phyloP scores from a whole-genome alignment of 1,284 basidiomycete species.

The Fomitopsis pinicola region DNA sequence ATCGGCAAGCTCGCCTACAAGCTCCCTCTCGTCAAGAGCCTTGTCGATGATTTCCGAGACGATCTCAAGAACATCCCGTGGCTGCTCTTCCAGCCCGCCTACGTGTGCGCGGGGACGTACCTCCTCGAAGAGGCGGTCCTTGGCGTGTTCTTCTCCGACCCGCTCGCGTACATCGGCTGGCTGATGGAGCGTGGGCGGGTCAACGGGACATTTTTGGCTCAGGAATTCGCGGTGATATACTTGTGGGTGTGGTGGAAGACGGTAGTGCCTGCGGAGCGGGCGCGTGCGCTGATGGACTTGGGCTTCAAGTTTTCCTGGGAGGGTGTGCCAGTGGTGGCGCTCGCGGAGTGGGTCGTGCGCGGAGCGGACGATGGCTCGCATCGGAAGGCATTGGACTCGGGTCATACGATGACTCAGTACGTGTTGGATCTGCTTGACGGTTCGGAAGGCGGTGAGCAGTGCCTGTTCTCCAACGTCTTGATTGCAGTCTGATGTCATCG shows the following conservation, averaged over 20 bases:
- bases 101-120: neutral
- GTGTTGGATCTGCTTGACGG: too few relatives aligned
- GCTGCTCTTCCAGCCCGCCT: neutral
- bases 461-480: too few relatives aligned
- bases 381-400: too few relatives aligned
- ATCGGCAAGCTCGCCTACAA: neutral
- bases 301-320: neutral
- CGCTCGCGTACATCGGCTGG: neutral
- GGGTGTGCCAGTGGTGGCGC: neutral
- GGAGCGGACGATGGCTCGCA: neutral
- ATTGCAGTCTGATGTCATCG: too few relatives aligned
- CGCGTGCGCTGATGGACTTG: neutral
- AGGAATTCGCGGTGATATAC: neutral
- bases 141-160: neutral
- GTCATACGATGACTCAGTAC: too few relatives aligned
- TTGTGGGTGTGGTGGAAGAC: neutral
- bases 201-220: neutral
- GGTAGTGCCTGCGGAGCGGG: neutral
- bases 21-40: neutral
- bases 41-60: neutral
- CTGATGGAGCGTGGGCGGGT: neutral
- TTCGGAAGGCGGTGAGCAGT: too few relatives aligned
- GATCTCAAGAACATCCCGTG: neutral
- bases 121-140: neutral
- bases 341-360: neutral